Evolutionary conservation across 2,329 filamentous ascomycete genomes (phyloP).

Genomic region (Alternaria burnsii): DNA sequence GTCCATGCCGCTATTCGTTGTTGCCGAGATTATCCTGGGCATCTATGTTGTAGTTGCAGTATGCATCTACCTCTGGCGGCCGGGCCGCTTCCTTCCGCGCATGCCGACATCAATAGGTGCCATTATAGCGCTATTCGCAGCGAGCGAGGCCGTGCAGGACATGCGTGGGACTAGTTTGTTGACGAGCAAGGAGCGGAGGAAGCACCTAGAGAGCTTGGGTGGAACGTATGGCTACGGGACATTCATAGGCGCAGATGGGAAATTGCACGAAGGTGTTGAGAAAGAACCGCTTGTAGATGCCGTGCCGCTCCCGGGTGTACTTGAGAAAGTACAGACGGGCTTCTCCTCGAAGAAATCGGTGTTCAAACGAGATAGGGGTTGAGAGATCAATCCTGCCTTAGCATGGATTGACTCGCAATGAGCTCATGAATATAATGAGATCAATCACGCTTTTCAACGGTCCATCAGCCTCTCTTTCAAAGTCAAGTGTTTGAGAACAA

Average conservation of each 20-base stretch:
- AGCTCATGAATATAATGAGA: no score
- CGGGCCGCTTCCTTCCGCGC: slow-evolving; percentile 57
- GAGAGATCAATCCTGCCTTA: no score
- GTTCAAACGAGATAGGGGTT: no score
- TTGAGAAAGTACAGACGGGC: no score
- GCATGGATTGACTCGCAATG: no score
- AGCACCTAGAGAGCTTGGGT: slow-evolving; percentile 27
- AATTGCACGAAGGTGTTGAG: slow-evolving; percentile 62
- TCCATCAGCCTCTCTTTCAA: no score
- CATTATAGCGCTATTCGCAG: slow-evolving; percentile 58
- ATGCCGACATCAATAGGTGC: slow-evolving; percentile 63
- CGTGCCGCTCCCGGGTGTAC: no score
- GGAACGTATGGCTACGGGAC: slow-evolving; percentile 59
- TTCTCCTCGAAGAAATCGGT: neutral
- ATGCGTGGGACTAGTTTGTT: slow-evolving; percentile 33
- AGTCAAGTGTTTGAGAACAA: no score
- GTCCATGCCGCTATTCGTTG: slow-evolving; percentile 56
- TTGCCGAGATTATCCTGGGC: slow-evolving; percentile 56
- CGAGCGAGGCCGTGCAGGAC: slow-evolving; percentile 56
- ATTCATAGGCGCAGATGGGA: slow-evolving; percentile 60
- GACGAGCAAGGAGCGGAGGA: slow-evolving; percentile 23
- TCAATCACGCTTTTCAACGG: no score
- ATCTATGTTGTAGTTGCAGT: slow-evolving; percentile 57
- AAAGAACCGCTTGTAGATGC: slow-evolving; percentile 50
- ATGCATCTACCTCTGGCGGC: slow-evolving; percentile 54